Conservation (phyloP, 2,329 filamentous ascomycete species). For the Aspergillus oerlinghausenensis region DNA sequence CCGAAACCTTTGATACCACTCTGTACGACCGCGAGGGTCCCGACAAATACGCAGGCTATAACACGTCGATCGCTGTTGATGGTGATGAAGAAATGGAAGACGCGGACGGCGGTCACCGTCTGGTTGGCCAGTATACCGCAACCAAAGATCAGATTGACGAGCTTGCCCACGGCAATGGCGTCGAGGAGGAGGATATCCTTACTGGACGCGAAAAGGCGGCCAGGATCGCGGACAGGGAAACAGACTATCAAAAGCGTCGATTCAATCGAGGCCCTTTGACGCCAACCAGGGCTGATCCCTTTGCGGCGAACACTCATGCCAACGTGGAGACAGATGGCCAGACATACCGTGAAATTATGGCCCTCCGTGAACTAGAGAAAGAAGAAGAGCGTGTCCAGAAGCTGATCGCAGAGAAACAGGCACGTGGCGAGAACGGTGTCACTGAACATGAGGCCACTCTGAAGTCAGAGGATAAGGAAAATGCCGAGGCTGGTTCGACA, state of each 20-base stretch:
- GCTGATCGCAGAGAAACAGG: constrained; percentile 72
- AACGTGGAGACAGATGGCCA: constrained; percentile 66
- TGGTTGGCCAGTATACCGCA: constrained; percentile 95
- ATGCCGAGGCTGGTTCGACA: constrained; percentile 64
- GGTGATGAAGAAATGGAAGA: constrained; percentile 76
- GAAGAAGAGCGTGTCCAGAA: constrained; percentile 85
- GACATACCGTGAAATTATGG: constrained; percentile 89
- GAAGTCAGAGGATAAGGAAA: constrained; percentile 68
- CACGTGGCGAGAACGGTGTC: constrained; percentile 55
- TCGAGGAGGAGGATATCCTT: constrained; percentile 88
- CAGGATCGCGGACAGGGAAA: constrained; percentile 87
- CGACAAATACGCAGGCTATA: constrained; percentile 85
- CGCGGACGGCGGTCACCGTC: constrained; percentile 65
- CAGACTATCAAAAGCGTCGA: constrained; percentile 93
- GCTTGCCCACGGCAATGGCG: constrained; percentile 76
- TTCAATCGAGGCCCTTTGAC: constrained; percentile 78
- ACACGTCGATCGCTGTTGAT: constrained; percentile 76
- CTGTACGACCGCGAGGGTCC: constrained; percentile 74
- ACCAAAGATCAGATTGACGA: constrained; percentile 90
- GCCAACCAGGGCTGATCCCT: constrained; percentile 79
- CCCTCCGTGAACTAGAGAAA: constrained; percentile 79
- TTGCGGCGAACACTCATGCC: constrained; percentile 68
- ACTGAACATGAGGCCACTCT: constrained; percentile 69
- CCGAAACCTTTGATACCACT: constrained; percentile 76
- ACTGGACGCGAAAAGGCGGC: constrained; percentile 82